These are phyloP conservation scores for Otatea glauca DNA, from an alignment of 176 grass and related monocot genomes.

Conservation along the genomic window DNA sequence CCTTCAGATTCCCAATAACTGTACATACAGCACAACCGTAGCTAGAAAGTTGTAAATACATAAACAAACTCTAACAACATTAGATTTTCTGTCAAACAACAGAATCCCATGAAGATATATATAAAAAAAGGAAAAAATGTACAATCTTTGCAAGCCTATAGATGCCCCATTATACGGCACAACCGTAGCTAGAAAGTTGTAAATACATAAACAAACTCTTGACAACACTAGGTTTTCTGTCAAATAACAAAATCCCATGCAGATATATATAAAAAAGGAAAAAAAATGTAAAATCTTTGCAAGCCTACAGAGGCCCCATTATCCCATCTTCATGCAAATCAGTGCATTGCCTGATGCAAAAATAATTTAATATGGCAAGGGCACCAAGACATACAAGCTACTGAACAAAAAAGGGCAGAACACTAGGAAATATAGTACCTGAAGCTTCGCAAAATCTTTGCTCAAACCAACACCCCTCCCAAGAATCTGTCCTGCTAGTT, in stretches of 20 bases:
- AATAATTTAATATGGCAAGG: conserved; percentile 21
- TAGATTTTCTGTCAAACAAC: conserved; percentile 28
- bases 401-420: background rate
- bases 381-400: conserved; percentile 19
- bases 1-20: conserved; percentile 21
- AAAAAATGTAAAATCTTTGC: background rate
- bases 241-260: conserved; percentile 3
- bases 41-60: conserved; percentile 13
- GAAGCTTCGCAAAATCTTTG: conserved; percentile 66
- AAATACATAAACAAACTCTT: conserved; percentile 12
- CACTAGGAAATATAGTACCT: conserved; percentile 49
- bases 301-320: background rate
- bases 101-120: conserved; percentile 15
- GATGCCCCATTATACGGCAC: background rate
- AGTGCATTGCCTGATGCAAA: conserved; percentile 33
- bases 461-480: conserved; percentile 61
- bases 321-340: conserved; percentile 8
- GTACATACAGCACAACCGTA: background rate
- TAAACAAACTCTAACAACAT: conserved; percentile 16
- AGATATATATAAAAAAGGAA: background rate
- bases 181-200: conserved; percentile 11
- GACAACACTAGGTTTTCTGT: conserved; percentile 31
- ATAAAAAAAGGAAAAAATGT: background rate
- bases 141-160: conserved; percentile 21
- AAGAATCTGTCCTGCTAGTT: conserved; percentile 70